phyloP scores from a whole-genome alignment of 148 eudicot genomes.

The Rhododendron henanense region DNA sequence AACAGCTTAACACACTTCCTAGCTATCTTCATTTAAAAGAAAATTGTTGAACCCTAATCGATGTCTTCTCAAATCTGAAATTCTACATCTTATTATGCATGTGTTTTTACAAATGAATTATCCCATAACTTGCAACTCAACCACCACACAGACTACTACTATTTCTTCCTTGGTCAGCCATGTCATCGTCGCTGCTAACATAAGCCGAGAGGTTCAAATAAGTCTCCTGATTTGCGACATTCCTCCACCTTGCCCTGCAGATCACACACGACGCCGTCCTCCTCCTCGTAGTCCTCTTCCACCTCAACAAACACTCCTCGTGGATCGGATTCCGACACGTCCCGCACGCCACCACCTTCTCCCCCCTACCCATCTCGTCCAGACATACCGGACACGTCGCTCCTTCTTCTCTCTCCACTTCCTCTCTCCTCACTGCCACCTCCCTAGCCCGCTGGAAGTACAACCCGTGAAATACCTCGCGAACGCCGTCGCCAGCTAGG shows the following conservation, averaged over 20 bases:
- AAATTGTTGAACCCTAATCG: too few species aligned
- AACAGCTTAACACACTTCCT: neutral
- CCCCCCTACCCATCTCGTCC: conserved; percentile 56
- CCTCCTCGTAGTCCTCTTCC: conserved; percentile 69
- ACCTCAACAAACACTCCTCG: conserved; percentile 65
- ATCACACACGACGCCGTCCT: conserved; percentile 71
- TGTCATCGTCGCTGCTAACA: conserved; percentile 29
- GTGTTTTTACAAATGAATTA: neutral
- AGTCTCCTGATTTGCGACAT: conserved; percentile 36
- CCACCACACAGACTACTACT: conserved; percentile 14
- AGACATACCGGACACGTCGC: conserved; percentile 72
- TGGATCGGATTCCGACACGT: conserved; percentile 73
- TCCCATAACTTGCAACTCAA: neutral
- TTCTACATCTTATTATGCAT: conserved; percentile 7
- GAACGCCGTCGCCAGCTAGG: conserved; percentile 38
- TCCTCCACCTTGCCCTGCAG: conserved; percentile 78
- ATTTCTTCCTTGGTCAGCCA: conserved; percentile 10
- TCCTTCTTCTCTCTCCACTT: conserved; percentile 39
- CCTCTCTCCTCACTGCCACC: conserved; percentile 2
- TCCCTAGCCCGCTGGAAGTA: conserved; percentile 23
- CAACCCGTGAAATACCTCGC: conserved; percentile 60
- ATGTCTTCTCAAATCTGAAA: neutral
- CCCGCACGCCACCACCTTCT: conserved; percentile 60
- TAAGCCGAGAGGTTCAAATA: conserved; percentile 71
- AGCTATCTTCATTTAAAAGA: too few species aligned